Evolutionary conservation across 2,329 filamentous ascomycete genomes (phyloP).

Genomic region (Cryphonectria parasitica): DNA sequence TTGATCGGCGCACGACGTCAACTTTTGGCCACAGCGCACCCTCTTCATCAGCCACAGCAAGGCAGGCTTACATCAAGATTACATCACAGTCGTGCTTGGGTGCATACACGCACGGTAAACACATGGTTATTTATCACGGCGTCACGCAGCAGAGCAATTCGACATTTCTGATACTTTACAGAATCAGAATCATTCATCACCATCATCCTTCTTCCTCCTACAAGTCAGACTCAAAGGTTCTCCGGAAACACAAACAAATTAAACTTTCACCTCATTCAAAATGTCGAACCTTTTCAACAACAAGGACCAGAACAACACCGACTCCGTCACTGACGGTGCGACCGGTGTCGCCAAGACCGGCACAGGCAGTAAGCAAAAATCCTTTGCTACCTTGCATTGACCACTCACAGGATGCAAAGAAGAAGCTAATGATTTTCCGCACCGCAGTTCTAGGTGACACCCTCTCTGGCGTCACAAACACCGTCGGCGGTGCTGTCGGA

Average conservation of each 20-base stretch:
- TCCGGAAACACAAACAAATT: not conserved
- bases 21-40: constrained; percentile 10
- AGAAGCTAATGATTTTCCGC: not conserved
- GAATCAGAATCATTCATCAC: not conserved
- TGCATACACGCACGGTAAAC: not conserved
- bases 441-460: constrained; percentile 23
- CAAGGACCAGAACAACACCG: constrained; percentile 21
- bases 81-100: constrained; percentile 2
- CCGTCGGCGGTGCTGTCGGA: constrained; percentile 25
- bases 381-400: not conserved
- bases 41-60: constrained; percentile 26
- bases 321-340: constrained; percentile 21
- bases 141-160: not conserved
- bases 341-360: constrained; percentile 28
- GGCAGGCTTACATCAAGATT: constrained; percentile 9
- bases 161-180: not conserved
- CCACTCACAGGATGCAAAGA: not conserved
- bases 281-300: constrained; percentile 27
- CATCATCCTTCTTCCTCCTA: not conserved
- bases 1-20: constrained; percentile 27
- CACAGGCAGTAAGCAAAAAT: constrained; percentile 23
- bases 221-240: not conserved
- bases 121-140: not conserved
- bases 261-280: not conserved
- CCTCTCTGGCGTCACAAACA: constrained; percentile 25